Base-by-base conservation (phyloP, 2,329 filamentous ascomycete species). In the Penicillium sp. region DNA sequence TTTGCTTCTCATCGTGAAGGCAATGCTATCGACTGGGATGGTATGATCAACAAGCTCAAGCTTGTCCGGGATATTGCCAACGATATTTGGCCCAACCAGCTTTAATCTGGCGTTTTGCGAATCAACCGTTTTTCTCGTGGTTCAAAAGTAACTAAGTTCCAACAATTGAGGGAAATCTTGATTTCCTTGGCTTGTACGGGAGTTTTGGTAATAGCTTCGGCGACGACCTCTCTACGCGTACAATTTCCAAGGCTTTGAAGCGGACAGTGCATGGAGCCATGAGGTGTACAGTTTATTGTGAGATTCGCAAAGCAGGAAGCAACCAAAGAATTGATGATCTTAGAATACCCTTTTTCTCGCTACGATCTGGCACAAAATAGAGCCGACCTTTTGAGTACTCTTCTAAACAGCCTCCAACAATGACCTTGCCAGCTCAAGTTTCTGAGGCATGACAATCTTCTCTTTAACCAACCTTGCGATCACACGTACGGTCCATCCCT, bases 1-100 rank as follows among this genome's bases (percentile, higher is more conserved):
- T 89, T 89, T 70, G 89, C 87, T 34, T 89, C 85, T 34, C 88
- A 92, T 68, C 84, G 87, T 61, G 84, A 82, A 64, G 89, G 88
- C 0, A 91, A 92, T 67, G 81, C 84, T 13, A 77, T 92, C 50
- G 81, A 79, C 19, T 77, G 84, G 58, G 82, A 89, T 42, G 87
- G 89, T 58, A 87, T 91, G 85, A 83, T 83, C 74, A 84, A 81
- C 71, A 92, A 91, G 77, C 73, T 92, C 65, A 77, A 81, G 61
- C 74, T 92, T 48, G 86, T 91, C 16, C 81, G 88, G 59, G 78
- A 84, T 62, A 84, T 92, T 64, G 88, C 89, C 2, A 82, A 91
- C 67, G 83, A 87, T 65, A 81, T 91, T 54, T 92, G 88, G 89
- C 79, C 80, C 4, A 77, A 78, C 18, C 73, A 83, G 73, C 68